Base-by-base conservation (phyloP, 306 rosid genomes). In the Inga oerstediana region DNA sequence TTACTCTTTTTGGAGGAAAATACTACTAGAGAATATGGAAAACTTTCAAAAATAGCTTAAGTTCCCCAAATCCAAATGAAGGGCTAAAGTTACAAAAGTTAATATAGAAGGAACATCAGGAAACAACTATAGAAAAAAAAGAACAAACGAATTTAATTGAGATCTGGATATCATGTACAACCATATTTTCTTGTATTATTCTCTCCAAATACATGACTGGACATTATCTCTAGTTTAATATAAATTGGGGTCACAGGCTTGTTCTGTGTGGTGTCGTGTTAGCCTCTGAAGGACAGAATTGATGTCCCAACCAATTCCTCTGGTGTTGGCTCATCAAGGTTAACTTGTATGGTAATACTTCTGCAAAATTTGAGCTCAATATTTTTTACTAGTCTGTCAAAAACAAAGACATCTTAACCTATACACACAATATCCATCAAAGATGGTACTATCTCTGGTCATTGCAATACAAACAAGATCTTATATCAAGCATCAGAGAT, bases 201-300 rank as follows among this genome's bases (percentile, higher is more conserved):
- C 43, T 39, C 43, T 6, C 43, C 8, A 39, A 39, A 39, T 39
- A 39, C 43, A 39, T 5, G 43, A 39, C 43, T 39, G 6, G 43
- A 16, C 7, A 51, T 51, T n/a, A 11, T 58, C 30, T 58, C 64
- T 58, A 58, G 13, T n/a, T 58, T 58, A n/a, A 22, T 20, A 58
- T 32, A 2, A 58, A 58, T 58, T 61, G 80, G 16, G 59, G 22
- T 32, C 77, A 78, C 73, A 85, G 62, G 72, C 77, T 74, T 80
- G 66, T 85, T 44, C 59, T 83, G 84, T 85, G 79, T 77, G 85
- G 76, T 83, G 56, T 27, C 77, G 74, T 74, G 75, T 74, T 79
- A 82, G 71, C 43, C 72, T 77, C 44, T 24, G 15, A 4, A 43
- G 2, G 17, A 77, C 72, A 14, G 72, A 41, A 62, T 15, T 43